phyloP scores from a whole-genome alignment of 345 rosid species.

The Eucalyptus coolabah region DNA sequence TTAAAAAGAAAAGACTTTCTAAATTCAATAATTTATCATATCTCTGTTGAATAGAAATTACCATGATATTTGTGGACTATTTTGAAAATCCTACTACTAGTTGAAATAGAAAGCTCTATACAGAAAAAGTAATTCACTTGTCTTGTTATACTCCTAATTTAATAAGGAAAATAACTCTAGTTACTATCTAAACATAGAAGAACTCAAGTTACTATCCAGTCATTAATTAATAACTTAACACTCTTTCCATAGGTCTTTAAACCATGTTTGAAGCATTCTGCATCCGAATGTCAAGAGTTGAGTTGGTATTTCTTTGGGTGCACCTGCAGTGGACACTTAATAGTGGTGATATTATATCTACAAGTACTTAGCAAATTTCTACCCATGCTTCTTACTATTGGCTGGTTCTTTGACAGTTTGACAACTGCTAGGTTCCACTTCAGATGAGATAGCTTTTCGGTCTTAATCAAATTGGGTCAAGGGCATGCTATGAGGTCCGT shows the following conservation, averaged over 20 bases:
- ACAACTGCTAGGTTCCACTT: neutral
- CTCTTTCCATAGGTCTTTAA: neutral
- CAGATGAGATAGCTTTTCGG: neutral
- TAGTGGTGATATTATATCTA: neutral
- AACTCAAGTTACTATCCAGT: neutral
- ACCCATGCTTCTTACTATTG: neutral
- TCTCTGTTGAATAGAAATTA: neutral
- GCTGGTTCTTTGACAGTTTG: neutral
- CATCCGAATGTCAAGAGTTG: neutral
- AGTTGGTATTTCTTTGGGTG: neutral
- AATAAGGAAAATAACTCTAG: neutral
- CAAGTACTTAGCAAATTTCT: neutral
- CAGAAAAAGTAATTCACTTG: neutral
- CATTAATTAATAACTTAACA: neutral
- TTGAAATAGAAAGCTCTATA: neutral
- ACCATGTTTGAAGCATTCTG: neutral
- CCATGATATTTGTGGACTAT: neutral
- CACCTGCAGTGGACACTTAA: neutral
- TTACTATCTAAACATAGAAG: neutral
- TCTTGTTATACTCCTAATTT: neutral
- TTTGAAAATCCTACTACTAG: neutral
- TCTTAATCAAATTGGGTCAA: neutral
- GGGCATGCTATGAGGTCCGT: neutral
- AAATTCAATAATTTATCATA: neutral
- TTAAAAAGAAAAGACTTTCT: neutral